A percentile compares a stretch with the other conserved stretches of the same genome.
phyloP scores from a whole-genome alignment of 768 basidiomycete genomes.

The Suillus plorans region DNA sequence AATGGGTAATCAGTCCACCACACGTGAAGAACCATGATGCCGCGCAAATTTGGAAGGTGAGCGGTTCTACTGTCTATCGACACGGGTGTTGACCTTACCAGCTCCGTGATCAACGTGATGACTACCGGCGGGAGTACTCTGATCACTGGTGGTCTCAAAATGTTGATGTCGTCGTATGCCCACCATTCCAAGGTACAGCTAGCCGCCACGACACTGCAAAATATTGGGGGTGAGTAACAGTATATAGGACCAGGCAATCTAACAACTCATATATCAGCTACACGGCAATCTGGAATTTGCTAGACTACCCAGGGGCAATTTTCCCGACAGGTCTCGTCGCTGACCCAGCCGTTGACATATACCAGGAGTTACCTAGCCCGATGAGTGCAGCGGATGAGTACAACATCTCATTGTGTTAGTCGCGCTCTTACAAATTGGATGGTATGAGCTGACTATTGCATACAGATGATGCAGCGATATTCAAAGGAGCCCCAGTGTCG shows the following conservation, averaged over 20 bases:
- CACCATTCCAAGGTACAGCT: constrained; percentile 36
- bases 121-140: constrained; percentile 33
- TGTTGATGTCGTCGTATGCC: constrained; percentile 41
- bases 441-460: constrained; percentile 7
- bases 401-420: constrained; percentile 21
- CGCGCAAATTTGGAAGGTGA: constrained; percentile 31
- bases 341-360: constrained; percentile 25
- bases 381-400: constrained; percentile 22
- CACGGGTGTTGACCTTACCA: constrained; percentile 18
- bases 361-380: constrained; percentile 8
- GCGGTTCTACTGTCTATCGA: constrained; percentile 15
- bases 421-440: neutral
- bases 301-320: constrained; percentile 43
- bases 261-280: constrained; percentile 37
- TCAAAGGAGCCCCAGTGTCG: constrained; percentile 17
- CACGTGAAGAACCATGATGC: constrained; percentile 24
- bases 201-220: constrained; percentile 35
- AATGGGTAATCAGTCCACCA: constrained; percentile 35
- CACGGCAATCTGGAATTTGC: constrained; percentile 42
- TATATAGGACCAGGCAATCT: constrained; percentile 29
- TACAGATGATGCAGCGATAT: constrained; percentile 22
- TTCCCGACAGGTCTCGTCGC: constrained; percentile 41
- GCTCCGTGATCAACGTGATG: constrained; percentile 33
- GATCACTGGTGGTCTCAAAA: constrained; percentile 38
- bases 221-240: constrained; percentile 30